phyloP scores from a whole-genome alignment of 768 basidiomycete genomes.

The Hemileccinum rubropunctum region DNA sequence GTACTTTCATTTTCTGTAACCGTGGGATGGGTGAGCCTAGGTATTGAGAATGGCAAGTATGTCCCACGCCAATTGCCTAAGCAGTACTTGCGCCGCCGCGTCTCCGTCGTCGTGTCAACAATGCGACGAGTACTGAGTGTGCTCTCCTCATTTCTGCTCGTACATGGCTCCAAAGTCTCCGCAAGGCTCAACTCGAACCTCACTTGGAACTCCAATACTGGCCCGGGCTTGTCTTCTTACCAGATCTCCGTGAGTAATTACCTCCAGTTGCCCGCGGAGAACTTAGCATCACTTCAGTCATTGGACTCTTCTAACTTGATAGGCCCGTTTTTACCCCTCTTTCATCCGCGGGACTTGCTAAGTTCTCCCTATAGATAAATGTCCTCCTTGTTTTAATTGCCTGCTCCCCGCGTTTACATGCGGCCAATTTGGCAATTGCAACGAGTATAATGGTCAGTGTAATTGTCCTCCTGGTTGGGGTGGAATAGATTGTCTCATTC shows the following conservation, averaged over 20 bases:
- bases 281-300: constrained; percentile 13
- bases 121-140: constrained; percentile 23
- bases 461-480: constrained; percentile 98
- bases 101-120: constrained; percentile 6
- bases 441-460: constrained; percentile 92
- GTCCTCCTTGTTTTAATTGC: constrained; percentile 96
- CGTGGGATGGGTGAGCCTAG: too few relatives aligned
- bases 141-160: constrained; percentile 10
- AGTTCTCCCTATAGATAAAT: constrained; percentile 42
- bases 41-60: background rate
- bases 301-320: constrained; percentile 16
- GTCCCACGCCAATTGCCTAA: constrained; percentile 13
- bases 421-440: constrained; percentile 89
- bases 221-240: constrained; percentile 21
- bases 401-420: constrained; percentile 88
- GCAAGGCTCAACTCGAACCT: constrained; percentile 11
- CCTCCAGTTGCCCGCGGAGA: background rate
- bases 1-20: too few relatives aligned
- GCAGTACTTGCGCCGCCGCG: background rate
- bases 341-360: background rate
- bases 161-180: constrained; percentile 2
- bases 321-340: constrained; percentile 7
- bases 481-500: constrained; percentile 90
- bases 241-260: constrained; percentile 24
- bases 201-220: constrained; percentile 13